A percentile compares a stretch with the other conserved stretches of the same genome.
Evolutionary conservation across 345 rosid species (phyloP).

Genomic region (Balakata baccata): DNA sequence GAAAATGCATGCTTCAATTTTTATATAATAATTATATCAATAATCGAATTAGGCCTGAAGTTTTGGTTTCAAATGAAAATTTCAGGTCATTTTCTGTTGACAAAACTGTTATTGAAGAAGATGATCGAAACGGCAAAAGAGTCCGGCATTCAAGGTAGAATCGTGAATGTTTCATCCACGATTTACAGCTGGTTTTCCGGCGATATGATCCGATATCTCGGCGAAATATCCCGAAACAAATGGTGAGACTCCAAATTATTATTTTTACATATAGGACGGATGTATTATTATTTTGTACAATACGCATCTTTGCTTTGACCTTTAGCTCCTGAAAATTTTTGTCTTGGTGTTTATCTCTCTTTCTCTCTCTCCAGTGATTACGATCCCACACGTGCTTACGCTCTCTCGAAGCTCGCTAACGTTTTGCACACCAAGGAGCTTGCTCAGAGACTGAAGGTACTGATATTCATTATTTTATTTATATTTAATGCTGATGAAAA

Average conservation of each 20-base stretch:
- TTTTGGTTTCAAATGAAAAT: background rate
- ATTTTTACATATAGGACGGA: too few relatives aligned
- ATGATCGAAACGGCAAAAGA: conserved; percentile 70
- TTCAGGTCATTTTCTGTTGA: conserved; percentile 83
- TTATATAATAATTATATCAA: background rate
- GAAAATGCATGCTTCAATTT: too few relatives aligned
- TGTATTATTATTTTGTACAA: background rate
- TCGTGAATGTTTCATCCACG: conserved; percentile 84
- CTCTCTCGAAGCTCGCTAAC: conserved; percentile 97
- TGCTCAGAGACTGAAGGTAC: conserved; percentile 65
- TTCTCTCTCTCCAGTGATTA: conserved; percentile 46
- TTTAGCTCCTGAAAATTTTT: conserved; percentile 7
- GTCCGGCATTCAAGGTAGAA: conserved; percentile 66
- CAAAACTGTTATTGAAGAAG: conserved; percentile 59
- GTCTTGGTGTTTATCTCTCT: background rate
- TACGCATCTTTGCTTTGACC: conserved; percentile 28
- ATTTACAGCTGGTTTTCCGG: conserved; percentile 90
- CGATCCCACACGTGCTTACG: conserved; percentile 96
- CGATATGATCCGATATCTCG: conserved; percentile 67
- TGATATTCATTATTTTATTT: conserved; percentile 11
- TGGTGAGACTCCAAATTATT: conserved; percentile 33
- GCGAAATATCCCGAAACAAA: conserved; percentile 59
- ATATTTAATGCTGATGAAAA: conserved; percentile 5
- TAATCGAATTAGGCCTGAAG: background rate
- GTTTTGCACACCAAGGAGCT: conserved; percentile 95